Evolutionary conservation across 352 stramenopile species (phyloP), one percentile per base, ranked within the genome.

Genomic region (Aphanomyces invadans): DNA sequence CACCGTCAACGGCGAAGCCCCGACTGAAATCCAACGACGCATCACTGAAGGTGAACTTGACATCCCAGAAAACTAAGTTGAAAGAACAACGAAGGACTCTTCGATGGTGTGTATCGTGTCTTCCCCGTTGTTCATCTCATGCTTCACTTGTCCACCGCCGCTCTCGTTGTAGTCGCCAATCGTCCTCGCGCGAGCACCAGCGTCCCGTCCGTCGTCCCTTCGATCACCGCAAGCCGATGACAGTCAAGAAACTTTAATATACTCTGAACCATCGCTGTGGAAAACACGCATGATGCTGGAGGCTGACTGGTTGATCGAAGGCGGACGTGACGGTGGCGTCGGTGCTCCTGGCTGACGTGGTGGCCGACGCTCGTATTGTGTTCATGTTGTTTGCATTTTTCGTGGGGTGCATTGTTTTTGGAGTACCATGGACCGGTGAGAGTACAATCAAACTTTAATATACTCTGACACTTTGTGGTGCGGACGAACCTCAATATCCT

Each of bases 1-100:
- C 93, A 99, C 97, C 69, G 97, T 99, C 65, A 98, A 99, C 79
- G 97, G 96, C 68, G 87, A 99, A 81, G 87, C 93, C 70, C 96
- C 97, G 31, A 95, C 87, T 65, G 95, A 98, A 78, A 97, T 99
- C 76, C 94, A 98, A 80, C 74, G 79, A 51, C 81, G 95, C 76
- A 99, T 99, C 76, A 87, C 96, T 65, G 95, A 98, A 77, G 95
- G 94, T 72, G 93, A 98, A 78, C 79, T 99, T 71, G 95, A 98
- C 77, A 98, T 99, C 76, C 95, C 96, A 66, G 92, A 98, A 70
- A 95, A 98, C 76, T 98, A 97, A 88, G 70, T 46, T 66, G 26
- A 66, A 67, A 59, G 46, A 67, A 46, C 60, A 49, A 67, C 65
- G 65, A 55, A 49, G 48, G 48, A 63, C 62, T 46, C 31, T 63